Evolutionary conservation across 768 basidiomycete genomes (phyloP).

Genomic region (Collybiopsis confluens): DNA sequence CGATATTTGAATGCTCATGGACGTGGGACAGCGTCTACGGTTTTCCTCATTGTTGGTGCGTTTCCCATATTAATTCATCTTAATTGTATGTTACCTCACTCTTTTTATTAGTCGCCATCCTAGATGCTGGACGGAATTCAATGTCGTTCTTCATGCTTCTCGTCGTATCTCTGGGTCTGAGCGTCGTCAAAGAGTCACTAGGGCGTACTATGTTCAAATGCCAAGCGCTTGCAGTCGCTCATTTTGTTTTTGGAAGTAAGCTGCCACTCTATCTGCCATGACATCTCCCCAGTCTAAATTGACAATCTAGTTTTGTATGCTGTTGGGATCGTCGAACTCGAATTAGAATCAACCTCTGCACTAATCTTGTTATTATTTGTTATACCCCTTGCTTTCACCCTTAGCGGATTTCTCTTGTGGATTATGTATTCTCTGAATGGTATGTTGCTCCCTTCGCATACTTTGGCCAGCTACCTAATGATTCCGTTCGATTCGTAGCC

Average conservation of each 20-base stretch:
- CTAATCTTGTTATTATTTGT: slow-evolving; percentile 84
- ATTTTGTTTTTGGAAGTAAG: slow-evolving; percentile 93
- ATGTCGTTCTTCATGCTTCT: slow-evolving; percentile 94
- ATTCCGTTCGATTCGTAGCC: slow-evolving; percentile 37
- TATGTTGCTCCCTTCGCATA: slow-evolving; percentile 29
- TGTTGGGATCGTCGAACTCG: slow-evolving; percentile 90
- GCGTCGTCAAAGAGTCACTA: slow-evolving; percentile 86
- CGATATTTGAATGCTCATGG: slow-evolving; percentile 90
- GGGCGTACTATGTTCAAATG: slow-evolving; percentile 83
- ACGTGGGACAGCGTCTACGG: slow-evolving; percentile 64
- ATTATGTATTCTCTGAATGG: slow-evolving; percentile 89
- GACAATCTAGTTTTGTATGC: slow-evolving; percentile 66
- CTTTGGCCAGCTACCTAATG: neutral
- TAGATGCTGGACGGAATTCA: slow-evolving; percentile 93
- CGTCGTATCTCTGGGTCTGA: slow-evolving; percentile 87
- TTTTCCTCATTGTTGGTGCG: slow-evolving; percentile 92
- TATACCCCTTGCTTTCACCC: slow-evolving; percentile 88
- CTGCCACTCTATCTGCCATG: slow-evolving; percentile 7
- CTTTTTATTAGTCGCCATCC: slow-evolving; percentile 65
- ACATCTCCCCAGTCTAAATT: neutral
- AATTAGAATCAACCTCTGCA: slow-evolving; percentile 86
- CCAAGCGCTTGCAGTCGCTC: slow-evolving; percentile 73
- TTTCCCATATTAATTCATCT: neutral
- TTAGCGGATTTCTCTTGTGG: slow-evolving; percentile 96
- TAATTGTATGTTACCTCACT: neutral